Evolutionary conservation across 208 protist genomes (phyloP).

Genomic region (Balamuthia mandrillaris): DNA sequence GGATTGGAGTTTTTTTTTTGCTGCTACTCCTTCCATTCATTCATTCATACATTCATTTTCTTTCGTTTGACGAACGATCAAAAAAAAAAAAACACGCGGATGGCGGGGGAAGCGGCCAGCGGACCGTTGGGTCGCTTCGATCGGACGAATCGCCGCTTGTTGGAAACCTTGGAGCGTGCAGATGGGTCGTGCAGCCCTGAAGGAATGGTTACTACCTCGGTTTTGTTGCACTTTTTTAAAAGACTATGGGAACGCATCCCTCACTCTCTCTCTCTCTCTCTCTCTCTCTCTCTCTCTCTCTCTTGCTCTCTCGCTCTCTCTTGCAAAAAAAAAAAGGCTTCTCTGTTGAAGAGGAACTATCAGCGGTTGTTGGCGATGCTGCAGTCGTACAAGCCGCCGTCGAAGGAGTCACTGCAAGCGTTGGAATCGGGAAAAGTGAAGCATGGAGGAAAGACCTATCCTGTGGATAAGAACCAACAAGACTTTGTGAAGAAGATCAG

Average conservation of each 20-base stretch:
- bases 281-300: not conserved
- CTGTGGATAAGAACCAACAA: not conserved
- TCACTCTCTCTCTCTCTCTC: not conserved
- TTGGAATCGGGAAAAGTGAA: not conserved
- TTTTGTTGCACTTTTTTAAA: not conserved
- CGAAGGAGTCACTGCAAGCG: not conserved
- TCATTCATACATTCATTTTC: too few relatives aligned
- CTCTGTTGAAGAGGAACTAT: not conserved
- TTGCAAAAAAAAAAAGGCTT: too few relatives aligned
- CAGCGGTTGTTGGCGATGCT: not conserved
- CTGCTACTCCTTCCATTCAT: too few relatives aligned
- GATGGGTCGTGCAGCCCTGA: not conserved
- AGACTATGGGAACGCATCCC: not conserved
- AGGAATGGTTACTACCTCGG: not conserved
- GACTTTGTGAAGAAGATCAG: not conserved
- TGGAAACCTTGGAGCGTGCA: not conserved
- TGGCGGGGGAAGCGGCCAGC: too few relatives aligned
- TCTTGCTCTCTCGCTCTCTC: not conserved
- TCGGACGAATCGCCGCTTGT: not conserved
- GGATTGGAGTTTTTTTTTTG: too few relatives aligned
- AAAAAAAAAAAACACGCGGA: too few relatives aligned
- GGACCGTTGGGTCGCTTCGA: not conserved
- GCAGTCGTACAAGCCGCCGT: not conserved
- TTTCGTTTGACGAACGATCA: too few relatives aligned
- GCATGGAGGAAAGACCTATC: not conserved